Evolutionary conservation across 768 basidiomycete species (phyloP).

Genomic region (Tylopilus cervinicoccineus): DNA sequence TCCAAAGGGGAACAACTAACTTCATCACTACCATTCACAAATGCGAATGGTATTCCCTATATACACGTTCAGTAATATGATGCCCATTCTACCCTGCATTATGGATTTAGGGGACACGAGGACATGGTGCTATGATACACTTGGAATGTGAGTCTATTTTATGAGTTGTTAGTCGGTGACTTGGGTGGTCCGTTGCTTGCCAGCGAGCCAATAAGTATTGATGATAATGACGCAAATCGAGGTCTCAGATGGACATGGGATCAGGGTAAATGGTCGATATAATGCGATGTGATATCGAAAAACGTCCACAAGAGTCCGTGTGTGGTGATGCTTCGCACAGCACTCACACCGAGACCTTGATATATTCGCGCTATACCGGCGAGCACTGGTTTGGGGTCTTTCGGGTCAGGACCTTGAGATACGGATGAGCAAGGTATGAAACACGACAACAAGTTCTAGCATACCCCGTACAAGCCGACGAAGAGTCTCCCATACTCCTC

Average conservation of each 20-base stretch:
- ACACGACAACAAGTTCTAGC: conserved; percentile 5
- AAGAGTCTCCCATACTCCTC: conserved; percentile 71
- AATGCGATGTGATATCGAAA: conserved; percentile 74
- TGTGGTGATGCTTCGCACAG: conserved; percentile 86
- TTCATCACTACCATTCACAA: background rate
- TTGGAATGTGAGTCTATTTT: conserved; percentile 15
- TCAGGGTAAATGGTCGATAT: conserved; percentile 61
- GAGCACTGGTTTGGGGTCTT: conserved; percentile 69
- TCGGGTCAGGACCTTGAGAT: conserved; percentile 68
- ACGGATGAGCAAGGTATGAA: background rate
- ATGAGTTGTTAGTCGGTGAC: conserved; percentile 7
- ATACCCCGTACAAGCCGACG: conserved; percentile 76
- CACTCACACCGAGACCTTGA: conserved; percentile 91
- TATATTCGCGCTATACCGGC: conserved; percentile 83
- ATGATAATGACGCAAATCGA: conserved; percentile 5
- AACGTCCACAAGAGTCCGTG: conserved; percentile 94
- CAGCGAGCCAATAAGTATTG: conserved; percentile 3
- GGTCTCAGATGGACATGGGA: conserved; percentile 2
- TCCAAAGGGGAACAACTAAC: background rate
- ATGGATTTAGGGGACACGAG: conserved; percentile 6
- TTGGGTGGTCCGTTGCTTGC: conserved; percentile 5
- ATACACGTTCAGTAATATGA: conserved; percentile 6
- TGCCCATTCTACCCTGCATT: conserved; percentile 7
- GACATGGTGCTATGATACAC: conserved; percentile 25
- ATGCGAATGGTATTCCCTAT: background rate